Conservation (phyloP, 495 filamentous ascomycete species). For the Clohesyomyces aquaticus region DNA sequence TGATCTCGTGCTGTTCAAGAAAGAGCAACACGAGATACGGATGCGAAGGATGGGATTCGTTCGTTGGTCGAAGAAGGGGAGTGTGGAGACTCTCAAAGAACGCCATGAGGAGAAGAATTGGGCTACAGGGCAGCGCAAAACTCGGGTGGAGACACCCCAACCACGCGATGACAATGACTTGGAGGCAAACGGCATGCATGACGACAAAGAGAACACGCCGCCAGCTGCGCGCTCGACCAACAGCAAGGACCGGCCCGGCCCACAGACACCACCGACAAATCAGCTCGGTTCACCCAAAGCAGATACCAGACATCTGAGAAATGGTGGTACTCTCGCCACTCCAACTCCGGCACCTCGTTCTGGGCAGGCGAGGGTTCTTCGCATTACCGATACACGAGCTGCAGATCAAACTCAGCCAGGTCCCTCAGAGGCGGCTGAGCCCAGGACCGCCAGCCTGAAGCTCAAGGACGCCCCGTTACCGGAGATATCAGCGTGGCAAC, state of each 20-base stretch:
- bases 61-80: slow-evolving; percentile 16
- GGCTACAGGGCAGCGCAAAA: slow-evolving; percentile 18
- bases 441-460: no score
- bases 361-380: neutral
- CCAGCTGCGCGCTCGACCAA: neutral
- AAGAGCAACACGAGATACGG: slow-evolving; percentile 24
- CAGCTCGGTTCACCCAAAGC: neutral
- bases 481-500: no score
- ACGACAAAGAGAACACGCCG: slow-evolving; percentile 5
- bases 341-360: neutral
- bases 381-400: neutral
- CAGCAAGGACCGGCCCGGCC: neutral
- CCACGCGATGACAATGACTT: neutral
- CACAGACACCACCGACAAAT: neutral
- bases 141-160: neutral
- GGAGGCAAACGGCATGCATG: neutral
- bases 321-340: neutral
- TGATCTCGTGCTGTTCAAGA: slow-evolving; percentile 25
- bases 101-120: slow-evolving; percentile 15
- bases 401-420: neutral
- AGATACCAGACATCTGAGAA: neutral
- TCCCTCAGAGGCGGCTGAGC: neutral
- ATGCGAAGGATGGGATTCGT: slow-evolving; percentile 24
- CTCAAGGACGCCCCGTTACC: no score
- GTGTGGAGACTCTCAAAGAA: slow-evolving; percentile 15